phyloP scores from a whole-genome alignment of 2,329 filamentous ascomycete species.

The Capronia coronata region DNA sequence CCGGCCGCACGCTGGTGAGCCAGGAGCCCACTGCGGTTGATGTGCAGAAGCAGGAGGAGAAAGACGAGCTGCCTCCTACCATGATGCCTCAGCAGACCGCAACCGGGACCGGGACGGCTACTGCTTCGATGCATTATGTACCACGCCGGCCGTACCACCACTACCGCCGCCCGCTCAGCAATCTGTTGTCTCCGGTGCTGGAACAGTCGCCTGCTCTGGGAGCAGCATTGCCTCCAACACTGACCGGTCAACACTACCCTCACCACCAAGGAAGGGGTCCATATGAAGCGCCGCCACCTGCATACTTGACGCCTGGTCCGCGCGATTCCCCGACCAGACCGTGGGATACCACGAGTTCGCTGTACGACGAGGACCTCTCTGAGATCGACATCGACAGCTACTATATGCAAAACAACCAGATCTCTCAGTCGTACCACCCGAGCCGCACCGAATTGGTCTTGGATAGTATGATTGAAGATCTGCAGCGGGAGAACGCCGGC shows the following conservation, averaged over 20 bases:
- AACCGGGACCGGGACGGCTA: too few relatives aligned
- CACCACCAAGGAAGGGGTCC: not conserved
- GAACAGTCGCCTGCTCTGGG: conserved; percentile 1
- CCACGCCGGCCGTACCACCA: conserved; percentile 1
- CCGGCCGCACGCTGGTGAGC: not conserved
- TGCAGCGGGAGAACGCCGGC: conserved; percentile 8
- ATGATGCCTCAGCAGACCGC: not conserved
- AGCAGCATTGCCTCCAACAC: not conserved
- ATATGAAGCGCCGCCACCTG: not conserved
- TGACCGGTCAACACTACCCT: not conserved
- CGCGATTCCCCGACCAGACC: not conserved
- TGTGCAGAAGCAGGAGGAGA: not conserved
- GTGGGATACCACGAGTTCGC: conserved; percentile 3
- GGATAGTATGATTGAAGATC: conserved; percentile 17
- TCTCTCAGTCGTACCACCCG: not conserved
- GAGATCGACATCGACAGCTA: conserved; percentile 19
- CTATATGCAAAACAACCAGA: conserved; percentile 5
- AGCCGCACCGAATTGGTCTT: conserved; percentile 10
- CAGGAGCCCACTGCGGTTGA: not conserved
- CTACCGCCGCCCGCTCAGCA: not conserved
- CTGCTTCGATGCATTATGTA: not conserved
- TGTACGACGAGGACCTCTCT: conserved; percentile 12
- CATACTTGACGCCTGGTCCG: not conserved
- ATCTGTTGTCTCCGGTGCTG: not conserved
- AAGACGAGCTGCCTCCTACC: not conserved